phyloP scores from a whole-genome alignment of 1,284 basidiomycete genomes.

The Cryptococcus depauperatus region DNA sequence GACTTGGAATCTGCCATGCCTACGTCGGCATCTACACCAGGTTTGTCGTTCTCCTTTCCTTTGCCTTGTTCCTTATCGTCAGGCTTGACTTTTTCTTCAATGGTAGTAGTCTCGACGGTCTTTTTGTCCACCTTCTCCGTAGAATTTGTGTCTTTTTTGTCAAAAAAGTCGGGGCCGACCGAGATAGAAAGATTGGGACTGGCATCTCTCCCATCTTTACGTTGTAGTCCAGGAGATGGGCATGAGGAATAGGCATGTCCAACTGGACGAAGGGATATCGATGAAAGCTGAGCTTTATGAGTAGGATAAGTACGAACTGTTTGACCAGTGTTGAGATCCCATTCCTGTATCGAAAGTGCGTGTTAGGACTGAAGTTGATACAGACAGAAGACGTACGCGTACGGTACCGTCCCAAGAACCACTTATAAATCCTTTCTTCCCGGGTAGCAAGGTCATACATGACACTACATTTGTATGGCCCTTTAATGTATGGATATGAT shows the following conservation, averaged over 20 bases:
- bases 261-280: conserved; percentile 67
- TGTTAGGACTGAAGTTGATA: neutral
- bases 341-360: conserved; percentile 59
- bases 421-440: conserved; percentile 77
- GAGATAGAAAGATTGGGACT: conserved; percentile 37
- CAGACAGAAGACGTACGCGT: conserved; percentile 53
- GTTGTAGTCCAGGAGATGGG: conserved; percentile 45
- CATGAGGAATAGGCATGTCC: conserved; percentile 12
- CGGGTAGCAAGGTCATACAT: conserved; percentile 66
- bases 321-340: conserved; percentile 92
- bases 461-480: conserved; percentile 75
- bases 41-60: too few relatives aligned
- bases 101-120: conserved; percentile 1
- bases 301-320: conserved; percentile 67
- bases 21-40: conserved; percentile 12
- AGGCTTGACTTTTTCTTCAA: neutral
- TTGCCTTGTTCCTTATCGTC: neutral
- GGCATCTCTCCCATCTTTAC: conserved; percentile 8
- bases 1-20: conserved; percentile 17
- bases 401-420: conserved; percentile 93
- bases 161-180: conserved; percentile 33
- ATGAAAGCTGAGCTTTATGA: conserved; percentile 79
- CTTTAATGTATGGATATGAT: conserved; percentile 61
- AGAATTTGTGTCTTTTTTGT: conserved; percentile 1
- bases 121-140: conserved; percentile 3